Conservation (phyloP, 768 basidiomycete genomes). For the Lyophyllum semitale region DNA sequence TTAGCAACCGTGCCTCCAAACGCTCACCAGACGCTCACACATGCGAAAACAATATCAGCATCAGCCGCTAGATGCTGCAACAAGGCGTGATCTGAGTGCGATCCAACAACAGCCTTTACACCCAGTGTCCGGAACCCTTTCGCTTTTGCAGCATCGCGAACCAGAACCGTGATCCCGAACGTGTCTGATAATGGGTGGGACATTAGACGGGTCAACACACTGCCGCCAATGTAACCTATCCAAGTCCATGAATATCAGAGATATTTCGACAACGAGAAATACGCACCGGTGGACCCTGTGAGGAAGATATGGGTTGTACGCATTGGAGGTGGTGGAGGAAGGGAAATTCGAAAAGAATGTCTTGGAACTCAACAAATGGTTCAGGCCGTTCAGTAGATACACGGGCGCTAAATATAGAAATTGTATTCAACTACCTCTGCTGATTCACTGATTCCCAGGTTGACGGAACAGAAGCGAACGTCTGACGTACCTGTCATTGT, state of each 20-base stretch:
- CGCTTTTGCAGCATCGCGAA: constrained; percentile 43
- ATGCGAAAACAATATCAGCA: constrained; percentile 47
- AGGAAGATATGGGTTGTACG: constrained; percentile 39
- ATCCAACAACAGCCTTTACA: constrained; percentile 41
- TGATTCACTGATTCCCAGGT: too few relatives aligned
- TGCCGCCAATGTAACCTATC: constrained; percentile 59
- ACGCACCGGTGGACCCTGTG: constrained; percentile 48
- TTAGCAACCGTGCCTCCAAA: background rate
- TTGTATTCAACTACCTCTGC: background rate
- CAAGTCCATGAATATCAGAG: background rate
- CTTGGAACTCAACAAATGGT: background rate
- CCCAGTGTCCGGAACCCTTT: constrained; percentile 33
- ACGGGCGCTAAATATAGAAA: background rate
- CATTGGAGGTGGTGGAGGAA: constrained; percentile 3
- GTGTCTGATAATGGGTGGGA: constrained; percentile 40
- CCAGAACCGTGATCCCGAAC: constrained; percentile 47
- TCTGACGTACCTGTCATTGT: too few relatives aligned
- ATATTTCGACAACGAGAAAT: background rate
- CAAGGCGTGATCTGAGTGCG: constrained; percentile 37
- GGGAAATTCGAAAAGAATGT: background rate
- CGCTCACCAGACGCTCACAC: constrained; percentile 27
- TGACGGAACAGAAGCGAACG: too few relatives aligned
- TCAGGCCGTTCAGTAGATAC: background rate
- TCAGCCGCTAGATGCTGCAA: constrained; percentile 40
- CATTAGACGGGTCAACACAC: constrained; percentile 49